Percentiles rank a stretch among this genome's conserved stretches.
Conservation (phyloP, 495 filamentous ascomycete genomes). For the Penicillium psychrofluorescens region DNA sequence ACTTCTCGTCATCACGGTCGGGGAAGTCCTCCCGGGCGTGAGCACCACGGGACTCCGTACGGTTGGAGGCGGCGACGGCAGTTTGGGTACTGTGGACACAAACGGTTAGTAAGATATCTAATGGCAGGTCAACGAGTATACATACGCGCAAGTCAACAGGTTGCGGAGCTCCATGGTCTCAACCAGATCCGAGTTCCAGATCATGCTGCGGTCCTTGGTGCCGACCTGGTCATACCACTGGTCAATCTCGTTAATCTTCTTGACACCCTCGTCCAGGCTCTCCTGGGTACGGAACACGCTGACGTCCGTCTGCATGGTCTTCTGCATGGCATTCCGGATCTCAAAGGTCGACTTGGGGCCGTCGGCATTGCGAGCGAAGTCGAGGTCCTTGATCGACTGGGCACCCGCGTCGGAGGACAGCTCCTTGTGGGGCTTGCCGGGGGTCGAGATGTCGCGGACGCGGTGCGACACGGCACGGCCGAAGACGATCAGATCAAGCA, state of each 20-base stretch:
- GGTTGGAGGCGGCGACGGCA: conserved; percentile 72
- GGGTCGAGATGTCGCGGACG: conserved; percentile 82
- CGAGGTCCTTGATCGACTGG: conserved; percentile 76
- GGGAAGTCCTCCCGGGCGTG: conserved; percentile 95
- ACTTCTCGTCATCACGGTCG: conserved; percentile 84
- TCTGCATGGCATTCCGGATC: conserved; percentile 89
- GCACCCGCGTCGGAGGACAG: conserved; percentile 78
- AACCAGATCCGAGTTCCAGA: conserved; percentile 97
- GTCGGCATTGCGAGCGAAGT: conserved; percentile 72
- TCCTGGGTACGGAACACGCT: conserved; percentile 96
- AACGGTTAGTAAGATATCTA: neutral
- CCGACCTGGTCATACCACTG: conserved; percentile 71
- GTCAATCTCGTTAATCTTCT: conserved; percentile 74
- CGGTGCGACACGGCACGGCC: conserved; percentile 94
- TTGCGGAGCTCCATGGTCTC: conserved; percentile 94
- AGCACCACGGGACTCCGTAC: conserved; percentile 90
- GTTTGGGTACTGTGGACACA: conserved; percentile 60
- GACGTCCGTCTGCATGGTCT: conserved; percentile 95
- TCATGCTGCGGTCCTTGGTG: conserved; percentile 97
- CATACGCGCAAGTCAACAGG: conserved; percentile 87
- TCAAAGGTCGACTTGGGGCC: conserved; percentile 83
- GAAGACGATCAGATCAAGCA: conserved; percentile 94
- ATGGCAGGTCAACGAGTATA: conserved; percentile 11
- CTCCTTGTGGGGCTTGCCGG: conserved; percentile 67
- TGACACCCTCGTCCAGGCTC: conserved; percentile 77